These are phyloP conservation scores for Tieghemostelium lacteum DNA, from an alignment of 78 protist genomes.

Conservation along the genomic window DNA sequence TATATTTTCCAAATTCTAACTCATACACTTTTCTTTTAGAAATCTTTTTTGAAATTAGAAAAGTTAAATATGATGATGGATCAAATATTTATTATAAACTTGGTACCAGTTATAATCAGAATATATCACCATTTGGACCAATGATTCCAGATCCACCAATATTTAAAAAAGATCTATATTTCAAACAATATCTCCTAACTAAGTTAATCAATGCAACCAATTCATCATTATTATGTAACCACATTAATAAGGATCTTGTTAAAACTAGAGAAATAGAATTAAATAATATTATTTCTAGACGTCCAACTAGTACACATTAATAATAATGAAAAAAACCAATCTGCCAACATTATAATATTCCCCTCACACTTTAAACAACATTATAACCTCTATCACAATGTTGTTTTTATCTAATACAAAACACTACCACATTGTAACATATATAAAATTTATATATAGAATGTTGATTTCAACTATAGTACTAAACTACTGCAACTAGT, in stretches of 20 bases:
- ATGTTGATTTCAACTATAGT: no score
- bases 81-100: constrained; percentile 17
- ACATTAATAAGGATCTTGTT: not conserved
- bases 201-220: constrained; percentile 29
- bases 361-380: no score
- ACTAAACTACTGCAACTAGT: no score
- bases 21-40: not conserved
- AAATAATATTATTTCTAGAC: no score
- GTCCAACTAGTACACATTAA: no score
- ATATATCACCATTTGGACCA: constrained; percentile 31
- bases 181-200: constrained; percentile 13
- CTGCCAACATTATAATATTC: no score
- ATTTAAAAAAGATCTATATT: constrained; percentile 15
- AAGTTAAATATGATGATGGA: constrained; percentile 52
- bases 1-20: not conserved
- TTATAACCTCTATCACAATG: no score
- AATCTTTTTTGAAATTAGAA: constrained; percentile 37
- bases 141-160: constrained; percentile 18
- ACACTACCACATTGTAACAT: no score
- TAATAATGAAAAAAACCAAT: no score
- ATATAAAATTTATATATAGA: no score
- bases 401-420: no score
- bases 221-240: constrained; percentile 6
- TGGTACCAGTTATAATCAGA: constrained; percentile 8
- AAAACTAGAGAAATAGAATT: constrained; percentile 1